These are phyloP conservation scores for Leucaena leucocephala DNA, from an alignment of 306 rosid species.

Conservation along the genomic window DNA sequence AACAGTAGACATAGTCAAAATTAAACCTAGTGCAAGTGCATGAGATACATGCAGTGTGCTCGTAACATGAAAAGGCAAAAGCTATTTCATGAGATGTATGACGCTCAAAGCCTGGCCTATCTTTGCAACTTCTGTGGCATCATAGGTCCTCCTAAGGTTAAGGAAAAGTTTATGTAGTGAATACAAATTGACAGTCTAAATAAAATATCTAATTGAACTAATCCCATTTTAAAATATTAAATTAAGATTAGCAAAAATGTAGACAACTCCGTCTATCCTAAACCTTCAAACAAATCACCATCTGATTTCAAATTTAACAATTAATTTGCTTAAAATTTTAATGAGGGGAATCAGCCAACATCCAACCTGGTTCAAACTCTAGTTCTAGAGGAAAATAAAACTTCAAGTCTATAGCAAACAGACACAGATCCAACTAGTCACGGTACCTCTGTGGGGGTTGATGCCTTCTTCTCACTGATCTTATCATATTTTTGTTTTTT, in stretches of 20 bases:
- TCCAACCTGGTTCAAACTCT: slow-evolving; percentile 22
- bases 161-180: background rate
- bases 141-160: slow-evolving; percentile 6
- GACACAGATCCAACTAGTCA: slow-evolving; percentile 15
- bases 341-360: background rate
- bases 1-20: slow-evolving; percentile 6
- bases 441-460: slow-evolving; percentile 90
- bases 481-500: slow-evolving; percentile 95
- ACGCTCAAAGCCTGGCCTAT: slow-evolving; percentile 23
- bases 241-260: background rate
- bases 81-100: background rate
- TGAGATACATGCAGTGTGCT: slow-evolving; percentile 1
- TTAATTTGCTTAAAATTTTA: background rate
- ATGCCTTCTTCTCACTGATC: slow-evolving; percentile 95
- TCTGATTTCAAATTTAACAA: background rate
- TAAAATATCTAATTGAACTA: background rate
- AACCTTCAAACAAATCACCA: slow-evolving; percentile 2
- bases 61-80: slow-evolving; percentile 1
- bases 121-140: slow-evolving; percentile 22
- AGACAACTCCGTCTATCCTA: background rate
- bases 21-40: slow-evolving; percentile 6
- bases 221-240: background rate
- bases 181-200: background rate
- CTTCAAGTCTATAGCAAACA: slow-evolving; percentile 25
- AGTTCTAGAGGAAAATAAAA: slow-evolving; percentile 26